Evolutionary conservation across 768 basidiomycete genomes (phyloP).

Genomic region (Candolleomyces eurysporus): DNA sequence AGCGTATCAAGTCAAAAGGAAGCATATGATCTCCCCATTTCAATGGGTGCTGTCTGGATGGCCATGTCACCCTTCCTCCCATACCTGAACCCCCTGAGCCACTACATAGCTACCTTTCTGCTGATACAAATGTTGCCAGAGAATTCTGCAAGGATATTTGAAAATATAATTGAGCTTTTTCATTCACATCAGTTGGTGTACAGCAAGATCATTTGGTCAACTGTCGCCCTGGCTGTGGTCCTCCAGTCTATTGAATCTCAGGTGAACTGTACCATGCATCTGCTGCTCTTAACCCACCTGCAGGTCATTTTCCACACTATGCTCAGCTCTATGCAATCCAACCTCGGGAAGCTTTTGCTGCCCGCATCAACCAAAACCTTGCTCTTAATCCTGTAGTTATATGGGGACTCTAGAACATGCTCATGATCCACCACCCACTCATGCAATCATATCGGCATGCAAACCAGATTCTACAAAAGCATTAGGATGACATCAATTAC

Average conservation of each 20-base stretch:
- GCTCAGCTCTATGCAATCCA: constrained; percentile 17
- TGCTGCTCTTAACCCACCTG: no score
- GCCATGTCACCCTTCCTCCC: no score
- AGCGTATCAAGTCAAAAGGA: neutral
- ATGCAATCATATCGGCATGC: constrained; percentile 13
- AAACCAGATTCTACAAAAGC: constrained; percentile 5
- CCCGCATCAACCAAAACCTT: neutral
- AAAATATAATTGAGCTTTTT: no score
- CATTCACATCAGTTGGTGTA: no score
- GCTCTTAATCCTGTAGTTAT: constrained; percentile 7
- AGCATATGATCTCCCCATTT: constrained; percentile 8
- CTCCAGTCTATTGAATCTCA: no score
- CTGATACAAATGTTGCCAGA: no score
- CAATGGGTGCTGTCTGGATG: constrained; percentile 5
- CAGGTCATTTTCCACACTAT: constrained; percentile 8
- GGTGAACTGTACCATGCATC: no score
- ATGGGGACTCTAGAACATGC: constrained; percentile 11
- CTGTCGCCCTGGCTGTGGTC: no score
- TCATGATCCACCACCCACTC: constrained; percentile 7
- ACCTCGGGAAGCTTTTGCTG: constrained; percentile 6
- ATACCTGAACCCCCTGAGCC: no score
- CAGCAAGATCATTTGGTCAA: no score
- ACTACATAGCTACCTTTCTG: no score
- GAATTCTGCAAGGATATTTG: no score
- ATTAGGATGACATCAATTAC: neutral